Conservation (phyloP, 495 filamentous ascomycete genomes). For the Lasiosphaeris hirsuta region DNA sequence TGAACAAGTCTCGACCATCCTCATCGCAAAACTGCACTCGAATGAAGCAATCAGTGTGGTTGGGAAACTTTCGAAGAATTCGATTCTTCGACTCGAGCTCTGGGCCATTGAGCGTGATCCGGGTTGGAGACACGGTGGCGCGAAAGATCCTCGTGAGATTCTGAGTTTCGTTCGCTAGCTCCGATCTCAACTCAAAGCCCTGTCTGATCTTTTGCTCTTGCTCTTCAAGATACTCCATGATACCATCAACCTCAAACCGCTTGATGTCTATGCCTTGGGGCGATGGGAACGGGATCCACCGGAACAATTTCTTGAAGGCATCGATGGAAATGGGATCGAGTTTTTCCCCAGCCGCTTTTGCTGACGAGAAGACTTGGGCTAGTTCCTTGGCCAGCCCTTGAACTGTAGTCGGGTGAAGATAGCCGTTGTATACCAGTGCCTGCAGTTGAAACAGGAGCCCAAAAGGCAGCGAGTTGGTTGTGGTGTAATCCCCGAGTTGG, state of each 20-base stretch:
- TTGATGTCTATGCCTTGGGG: constrained; percentile 41
- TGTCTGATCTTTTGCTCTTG: constrained; percentile 36
- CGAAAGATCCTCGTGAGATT: constrained; percentile 50
- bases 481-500: constrained; percentile 14
- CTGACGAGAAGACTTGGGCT: background rate
- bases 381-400: constrained; percentile 32
- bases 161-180: constrained; percentile 23
- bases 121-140: constrained; percentile 64
- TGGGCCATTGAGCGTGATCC: constrained; percentile 66
- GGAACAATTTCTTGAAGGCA: constrained; percentile 47
- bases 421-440: constrained; percentile 50
- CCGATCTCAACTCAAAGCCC: constrained; percentile 23
- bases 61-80: constrained; percentile 65
- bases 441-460: constrained; percentile 48
- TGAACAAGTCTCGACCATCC: constrained; percentile 60
- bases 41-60: constrained; percentile 62
- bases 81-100: constrained; percentile 69
- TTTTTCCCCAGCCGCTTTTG: constrained; percentile 10
- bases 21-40: constrained; percentile 68
- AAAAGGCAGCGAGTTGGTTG: constrained; percentile 25
- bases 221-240: constrained; percentile 43
- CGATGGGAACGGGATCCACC: constrained; percentile 46
- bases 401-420: constrained; percentile 46
- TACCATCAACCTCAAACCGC: constrained; percentile 38
- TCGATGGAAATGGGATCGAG: constrained; percentile 35